Evolutionary conservation across 768 basidiomycete genomes (phyloP), one percentile per base, ranked within the genome.

Genomic region (Leccinum rimulosum): DNA sequence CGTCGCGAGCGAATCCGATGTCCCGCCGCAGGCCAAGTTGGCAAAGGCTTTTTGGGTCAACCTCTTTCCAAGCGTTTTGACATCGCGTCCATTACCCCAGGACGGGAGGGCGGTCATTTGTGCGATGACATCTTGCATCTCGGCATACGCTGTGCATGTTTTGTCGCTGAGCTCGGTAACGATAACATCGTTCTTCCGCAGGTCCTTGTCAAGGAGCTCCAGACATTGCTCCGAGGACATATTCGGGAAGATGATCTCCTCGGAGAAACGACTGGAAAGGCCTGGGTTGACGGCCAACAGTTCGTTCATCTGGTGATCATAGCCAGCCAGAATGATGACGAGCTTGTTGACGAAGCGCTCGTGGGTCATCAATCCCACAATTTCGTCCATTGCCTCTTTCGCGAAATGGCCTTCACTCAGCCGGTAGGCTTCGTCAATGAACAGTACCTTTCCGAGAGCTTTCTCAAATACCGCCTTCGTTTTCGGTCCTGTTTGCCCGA

Each of bases 381-480:
- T 67, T 63, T 90, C 88, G 64, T 90, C 89, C 40, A 88, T 80
- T 11, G 89, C 88, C 65, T 90, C 88, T 65, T 87, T 80, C 2
- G 87, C 85, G 62, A 88, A 90, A 6, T 75, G 82, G 1, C 87
- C 87, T 55, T 85, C 78, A 9, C 77, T 72, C 27, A 90, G 74
- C 11, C 87, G 77, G 64, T 90, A 90, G 0, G 88, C 88, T 64
- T 90, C 88, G 57, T 89, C 88, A 50, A 89, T 78, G 73, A 90
- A 89, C 5, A 89, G 78, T 3, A 90, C 85, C 56, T 81, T 80
- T 1, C 88, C 88, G 0, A 87, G 76, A 1, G 85, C 87, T 64
- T 83, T 85, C 45, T 87, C 84, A 51, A 90, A 82, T 1, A 83
- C 66, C 45, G 80, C 76, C 61, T 74, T 77, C 1, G 84, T 85